A percentile compares a stretch with the other conserved stretches of the same genome.
Conservation (phyloP, 2,329 filamentous ascomycete genomes). For the Verticillium nubilum region DNA sequence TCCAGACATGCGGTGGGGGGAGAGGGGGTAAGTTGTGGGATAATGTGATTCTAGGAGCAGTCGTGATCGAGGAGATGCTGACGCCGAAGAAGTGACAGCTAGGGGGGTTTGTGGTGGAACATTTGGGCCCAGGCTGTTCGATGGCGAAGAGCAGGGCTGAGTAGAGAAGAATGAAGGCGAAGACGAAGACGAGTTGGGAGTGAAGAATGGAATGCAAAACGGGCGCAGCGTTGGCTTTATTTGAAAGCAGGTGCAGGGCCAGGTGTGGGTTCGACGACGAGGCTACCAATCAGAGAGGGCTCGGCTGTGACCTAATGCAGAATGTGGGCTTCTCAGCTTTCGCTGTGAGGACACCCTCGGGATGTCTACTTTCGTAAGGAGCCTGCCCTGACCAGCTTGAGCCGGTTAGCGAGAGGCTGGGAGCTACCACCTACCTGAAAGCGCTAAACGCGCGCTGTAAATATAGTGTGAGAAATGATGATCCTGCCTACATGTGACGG, state of each 20-base stretch:
- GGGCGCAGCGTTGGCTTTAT: not conserved
- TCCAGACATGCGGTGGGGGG: slow-evolving; percentile 16
- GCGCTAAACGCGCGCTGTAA: not conserved
- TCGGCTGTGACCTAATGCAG: not conserved
- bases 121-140: not conserved
- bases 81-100: not conserved
- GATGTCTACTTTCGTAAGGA: not conserved
- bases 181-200: not conserved
- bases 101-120: not conserved
- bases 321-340: not conserved
- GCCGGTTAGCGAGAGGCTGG: not conserved
- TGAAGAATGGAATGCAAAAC: not conserved
- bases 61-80: not conserved
- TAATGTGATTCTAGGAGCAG: not conserved
- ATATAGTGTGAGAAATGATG: not conserved
- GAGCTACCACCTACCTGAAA: not conserved
- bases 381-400: not conserved
- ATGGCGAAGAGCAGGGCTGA: not conserved
- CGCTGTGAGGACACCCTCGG: not conserved
- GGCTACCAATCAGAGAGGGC: not conserved
- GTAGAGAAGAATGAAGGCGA: not conserved
- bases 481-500: not conserved
- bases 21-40: not conserved
- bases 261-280: not conserved
- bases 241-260: not conserved